Conservation (phyloP, 78 protist genomes). For the Dictyostelium discoideum region dicty_2.7 NC_007091.3:4786501-4787000, state of each 20-base stretch:
- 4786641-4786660: background rate
- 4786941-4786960: background rate
- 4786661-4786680: background rate
- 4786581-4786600: background rate
- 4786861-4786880: conserved; percentile 7
- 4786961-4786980: conserved; percentile 28
- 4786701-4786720: background rate
- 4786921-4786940: background rate
- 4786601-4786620: background rate
- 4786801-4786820: background rate
- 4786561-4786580: background rate
- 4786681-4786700: conserved; percentile 1
- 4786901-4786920: background rate
- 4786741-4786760: too few relatives aligned
- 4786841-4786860: background rate
- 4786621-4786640: background rate
- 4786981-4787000: conserved; percentile 35
- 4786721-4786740: too few relatives aligned
- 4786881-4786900: conserved; percentile 51
- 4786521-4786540: background rate
- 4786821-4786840: background rate
- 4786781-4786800: too few relatives aligned
- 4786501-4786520: background rate
- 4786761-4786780: too few relatives aligned
- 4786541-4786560: background rate